These are phyloP conservation scores for Petunia hybrid DNA, from an alignment of 305 asterid species.

Conservation along the genomic window DNA sequence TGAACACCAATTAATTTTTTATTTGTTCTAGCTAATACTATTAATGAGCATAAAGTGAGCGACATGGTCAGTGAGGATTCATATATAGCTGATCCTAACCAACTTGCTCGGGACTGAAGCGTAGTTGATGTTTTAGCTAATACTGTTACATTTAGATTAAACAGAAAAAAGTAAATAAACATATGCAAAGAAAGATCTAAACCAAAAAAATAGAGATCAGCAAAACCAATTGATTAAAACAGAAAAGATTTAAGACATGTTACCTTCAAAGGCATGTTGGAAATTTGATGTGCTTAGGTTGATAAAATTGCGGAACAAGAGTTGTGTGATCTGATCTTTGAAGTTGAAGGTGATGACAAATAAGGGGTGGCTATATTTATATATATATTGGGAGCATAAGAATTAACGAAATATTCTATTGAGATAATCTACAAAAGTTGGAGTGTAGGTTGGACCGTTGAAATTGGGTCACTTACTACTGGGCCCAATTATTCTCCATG, in stretches of 20 bases:
- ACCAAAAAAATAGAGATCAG: too few relatives aligned
- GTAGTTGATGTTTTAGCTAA: too few relatives aligned
- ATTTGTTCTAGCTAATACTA: too few relatives aligned
- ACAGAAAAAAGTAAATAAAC: too few relatives aligned
- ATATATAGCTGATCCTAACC: too few relatives aligned
- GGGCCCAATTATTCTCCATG: neutral
- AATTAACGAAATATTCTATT: constrained; percentile 15
- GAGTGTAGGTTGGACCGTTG: neutral
- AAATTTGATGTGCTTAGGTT: neutral
- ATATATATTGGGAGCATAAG: neutral
- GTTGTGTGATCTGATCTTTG: neutral
- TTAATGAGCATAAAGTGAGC: too few relatives aligned
- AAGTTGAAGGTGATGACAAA: neutral
- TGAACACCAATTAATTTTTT: too few relatives aligned
- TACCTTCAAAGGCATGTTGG: constrained; percentile 21
- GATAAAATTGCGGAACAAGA: neutral
- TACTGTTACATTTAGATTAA: too few relatives aligned
- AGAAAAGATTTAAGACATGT: neutral
- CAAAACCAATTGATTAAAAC: neutral
- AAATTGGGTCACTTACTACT: constrained; percentile 14
- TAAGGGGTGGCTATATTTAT: neutral
- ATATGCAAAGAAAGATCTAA: too few relatives aligned
- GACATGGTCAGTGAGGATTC: too few relatives aligned
- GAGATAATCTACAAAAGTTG: neutral
- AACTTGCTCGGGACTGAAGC: too few relatives aligned